Base-by-base conservation (phyloP, 768 basidiomycete genomes). In the Lentinula guzmanii region DNA sequence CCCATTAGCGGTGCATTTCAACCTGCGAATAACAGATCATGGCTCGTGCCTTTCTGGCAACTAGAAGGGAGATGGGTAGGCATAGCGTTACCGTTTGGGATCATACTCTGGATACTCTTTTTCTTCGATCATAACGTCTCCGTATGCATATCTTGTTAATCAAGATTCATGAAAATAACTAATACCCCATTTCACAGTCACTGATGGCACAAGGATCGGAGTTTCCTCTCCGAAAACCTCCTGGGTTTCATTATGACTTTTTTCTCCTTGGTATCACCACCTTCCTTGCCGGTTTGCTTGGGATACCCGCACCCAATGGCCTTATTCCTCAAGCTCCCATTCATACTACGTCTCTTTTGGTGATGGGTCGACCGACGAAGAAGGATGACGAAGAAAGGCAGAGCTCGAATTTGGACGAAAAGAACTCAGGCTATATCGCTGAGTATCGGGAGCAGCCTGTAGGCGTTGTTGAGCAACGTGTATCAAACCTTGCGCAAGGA, bases 41-140 rank as follows among this genome's bases (percentile, higher is more conserved):
- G 93, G 95, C 75, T 97, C 0, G 91, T 97, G 10, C 81, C 70
- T 34, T 97, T 96, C 69, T 97, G 94, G 95, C 75, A 93, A 63
- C 77, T 97, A 2, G 87, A 90, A 18, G 86, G 82, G 0, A 92
- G 91, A 74, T 97, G 93, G 90, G 87, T 95, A 3, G 91, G 87
- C 10, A 86, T 93, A 33, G 91, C 94, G 0, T 77, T 95, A 46
- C 95, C 94, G 0, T 97, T 97, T 67, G 95, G 95, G 2, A 72
- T 95, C 45, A 77, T 94, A 21, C 77, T 98, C 5, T 97, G 91
- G 85, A 82, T 96, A 24, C 75, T 97, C 48, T 96, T 98, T 75
- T 95, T 95, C 78, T 97, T 97, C 66, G 94, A 98, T 65, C 91
- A 95, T 65, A 95, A 95, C 66, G 91, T 95, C 58, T 95, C 93